phyloP scores from a whole-genome alignment of 169 alveolate species.

The Pseudocohnilembus persalinus region DNA sequence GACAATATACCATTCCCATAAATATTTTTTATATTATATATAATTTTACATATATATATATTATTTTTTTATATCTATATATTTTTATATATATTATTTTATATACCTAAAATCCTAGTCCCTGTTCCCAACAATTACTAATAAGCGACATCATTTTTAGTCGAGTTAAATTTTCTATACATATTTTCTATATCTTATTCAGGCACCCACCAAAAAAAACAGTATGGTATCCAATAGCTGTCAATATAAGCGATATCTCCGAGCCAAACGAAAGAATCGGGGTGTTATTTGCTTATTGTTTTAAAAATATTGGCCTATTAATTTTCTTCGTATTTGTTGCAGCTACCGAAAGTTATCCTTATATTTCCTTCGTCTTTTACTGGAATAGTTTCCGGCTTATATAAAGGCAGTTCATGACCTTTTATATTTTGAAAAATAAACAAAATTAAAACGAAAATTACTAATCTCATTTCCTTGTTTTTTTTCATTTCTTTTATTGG shows the following conservation, averaged over 20 bases:
- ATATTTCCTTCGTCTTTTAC: neutral
- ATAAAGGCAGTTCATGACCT: no score
- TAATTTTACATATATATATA: neutral
- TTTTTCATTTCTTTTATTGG: no score
- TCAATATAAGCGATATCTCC: constrained; percentile 63
- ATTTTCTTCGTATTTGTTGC: constrained; percentile 19
- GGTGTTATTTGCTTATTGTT: constrained; percentile 41
- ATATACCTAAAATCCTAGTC: neutral
- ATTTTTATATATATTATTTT: neutral
- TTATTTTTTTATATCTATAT: neutral
- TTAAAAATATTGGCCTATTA: constrained; percentile 27
- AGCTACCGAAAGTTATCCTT: constrained; percentile 32
- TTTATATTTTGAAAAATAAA: no score
- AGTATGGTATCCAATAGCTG: neutral
- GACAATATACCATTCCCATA: no score
- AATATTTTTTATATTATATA: no score
- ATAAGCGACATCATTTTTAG: constrained; percentile 29
- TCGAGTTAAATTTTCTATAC: constrained; percentile 15
- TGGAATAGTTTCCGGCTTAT: neutral
- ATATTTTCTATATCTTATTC: constrained; percentile 8
- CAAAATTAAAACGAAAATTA: no score
- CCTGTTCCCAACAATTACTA: neutral
- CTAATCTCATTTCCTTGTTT: no score
- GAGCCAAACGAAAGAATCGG: constrained; percentile 54
- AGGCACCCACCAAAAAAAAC: constrained; percentile 2